A percentile compares a stretch with the other conserved stretches of the same genome.
Evolutionary conservation across 2,329 filamentous ascomycete genomes (phyloP).

Genomic region (Trichoderma hamatum): DNA sequence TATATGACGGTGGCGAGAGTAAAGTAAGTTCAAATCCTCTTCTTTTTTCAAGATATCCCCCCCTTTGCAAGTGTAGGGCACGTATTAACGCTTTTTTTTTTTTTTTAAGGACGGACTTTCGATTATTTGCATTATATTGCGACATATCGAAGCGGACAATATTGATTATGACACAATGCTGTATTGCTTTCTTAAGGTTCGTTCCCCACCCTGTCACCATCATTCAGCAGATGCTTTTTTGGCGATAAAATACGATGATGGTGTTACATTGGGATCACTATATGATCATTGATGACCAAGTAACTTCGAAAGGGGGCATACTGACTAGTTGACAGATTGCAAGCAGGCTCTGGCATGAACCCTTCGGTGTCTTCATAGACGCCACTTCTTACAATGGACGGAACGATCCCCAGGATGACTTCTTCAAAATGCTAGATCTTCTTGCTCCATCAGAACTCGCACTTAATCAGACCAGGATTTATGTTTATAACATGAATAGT

Average conservation of each 20-base stretch:
- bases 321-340: constrained; percentile 54
- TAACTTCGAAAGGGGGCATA: background rate
- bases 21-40: constrained; percentile 48
- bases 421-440: constrained; percentile 65
- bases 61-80: background rate
- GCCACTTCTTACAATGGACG: constrained; percentile 72
- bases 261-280: background rate
- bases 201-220: constrained; percentile 7
- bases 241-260: background rate
- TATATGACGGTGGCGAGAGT: constrained; percentile 72
- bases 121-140: constrained; percentile 69
- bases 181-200: constrained; percentile 68
- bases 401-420: constrained; percentile 65
- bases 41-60: background rate
- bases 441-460: constrained; percentile 65
- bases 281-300: too few species aligned
- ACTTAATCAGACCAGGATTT: constrained; percentile 62
- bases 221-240: background rate
- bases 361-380: constrained; percentile 69
- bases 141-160: constrained; percentile 66
- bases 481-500: constrained; percentile 75
- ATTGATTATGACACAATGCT: constrained; percentile 68
- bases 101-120: constrained; percentile 70
- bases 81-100: background rate
- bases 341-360: constrained; percentile 69